Conservation (phyloP, 164 flowering plant species). For the Kalanchoe fedtschenkoi region DNA sequence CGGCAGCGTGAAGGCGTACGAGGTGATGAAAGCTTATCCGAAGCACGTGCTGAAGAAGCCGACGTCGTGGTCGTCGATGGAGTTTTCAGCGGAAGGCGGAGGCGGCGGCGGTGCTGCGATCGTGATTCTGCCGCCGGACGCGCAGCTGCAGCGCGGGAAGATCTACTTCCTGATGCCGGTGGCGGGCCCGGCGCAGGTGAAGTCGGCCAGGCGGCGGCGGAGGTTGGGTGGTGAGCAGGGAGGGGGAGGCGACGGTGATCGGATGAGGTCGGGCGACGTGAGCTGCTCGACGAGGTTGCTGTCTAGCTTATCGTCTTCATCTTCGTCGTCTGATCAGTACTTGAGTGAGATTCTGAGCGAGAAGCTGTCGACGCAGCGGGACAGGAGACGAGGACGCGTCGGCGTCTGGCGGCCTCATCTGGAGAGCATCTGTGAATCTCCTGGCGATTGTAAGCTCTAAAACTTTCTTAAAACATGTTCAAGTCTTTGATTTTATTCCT, state of each 20-base stretch:
- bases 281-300: conserved; percentile 16
- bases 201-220: conserved; percentile 6
- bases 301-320: conserved; percentile 8
- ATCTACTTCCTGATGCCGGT: conserved; percentile 83
- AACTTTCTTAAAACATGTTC: no score
- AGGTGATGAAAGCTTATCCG: conserved; percentile 73
- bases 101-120: no score
- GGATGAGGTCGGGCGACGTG: background rate
- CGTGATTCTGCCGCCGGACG: conserved; percentile 68
- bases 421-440: conserved; percentile 71
- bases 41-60: conserved; percentile 76
- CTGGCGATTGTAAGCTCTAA: no score
- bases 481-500: no score
- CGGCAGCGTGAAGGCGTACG: conserved; percentile 48
- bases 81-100: conserved; percentile 26
- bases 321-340: conserved; percentile 47
- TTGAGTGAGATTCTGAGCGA: conserved; percentile 73
- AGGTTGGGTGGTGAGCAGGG: no score
- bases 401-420: conserved; percentile 87
- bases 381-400: conserved; percentile 65
- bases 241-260: no score
- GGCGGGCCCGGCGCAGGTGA: conserved; percentile 14
- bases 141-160: conserved; percentile 79
- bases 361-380: conserved; percentile 50
- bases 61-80: conserved; percentile 26